Conservation (phyloP, 78 protist species). For the Bigelowiella natans region DNA sequence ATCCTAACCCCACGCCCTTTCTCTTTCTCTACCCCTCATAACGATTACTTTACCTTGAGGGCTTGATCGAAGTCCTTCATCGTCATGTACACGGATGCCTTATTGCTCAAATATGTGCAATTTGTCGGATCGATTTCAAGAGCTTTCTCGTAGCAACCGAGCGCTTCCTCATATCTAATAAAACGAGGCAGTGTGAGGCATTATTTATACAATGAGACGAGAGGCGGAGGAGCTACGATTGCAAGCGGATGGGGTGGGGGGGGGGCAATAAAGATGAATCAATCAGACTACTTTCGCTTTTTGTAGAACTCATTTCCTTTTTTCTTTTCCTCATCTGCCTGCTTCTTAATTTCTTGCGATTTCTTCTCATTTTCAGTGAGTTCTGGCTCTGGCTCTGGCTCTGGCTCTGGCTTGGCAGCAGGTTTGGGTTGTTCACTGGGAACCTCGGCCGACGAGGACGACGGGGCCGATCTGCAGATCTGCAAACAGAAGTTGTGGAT, state of each 20-base stretch:
- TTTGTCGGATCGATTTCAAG: slow-evolving; percentile 3
- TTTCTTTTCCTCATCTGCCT: not conserved
- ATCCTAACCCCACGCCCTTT: no score
- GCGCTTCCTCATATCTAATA: not conserved
- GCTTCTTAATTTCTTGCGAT: not conserved
- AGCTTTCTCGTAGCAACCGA: not conserved
- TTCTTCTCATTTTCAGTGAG: not conserved
- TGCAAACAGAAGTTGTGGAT: no score
- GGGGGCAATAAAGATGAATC: no score
- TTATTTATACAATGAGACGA: no score
- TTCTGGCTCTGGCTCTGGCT: not conserved
- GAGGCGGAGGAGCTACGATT: no score
- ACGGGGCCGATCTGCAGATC: no score
- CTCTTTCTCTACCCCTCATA: no score
- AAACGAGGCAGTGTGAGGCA: no score
- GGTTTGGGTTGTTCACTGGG: not conserved
- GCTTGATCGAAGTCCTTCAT: not conserved
- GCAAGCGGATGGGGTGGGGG: no score
- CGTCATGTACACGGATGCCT: not conserved
- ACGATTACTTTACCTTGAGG: no score
- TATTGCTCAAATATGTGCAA: not conserved
- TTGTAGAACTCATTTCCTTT: slow-evolving; percentile 5
- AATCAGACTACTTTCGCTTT: not conserved
- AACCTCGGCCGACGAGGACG: no score
- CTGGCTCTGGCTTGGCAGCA: not conserved